These are phyloP conservation scores for Xylariales sp. DNA, from an alignment of 2,329 filamentous ascomycete species.

Conservation along the genomic window DNA sequence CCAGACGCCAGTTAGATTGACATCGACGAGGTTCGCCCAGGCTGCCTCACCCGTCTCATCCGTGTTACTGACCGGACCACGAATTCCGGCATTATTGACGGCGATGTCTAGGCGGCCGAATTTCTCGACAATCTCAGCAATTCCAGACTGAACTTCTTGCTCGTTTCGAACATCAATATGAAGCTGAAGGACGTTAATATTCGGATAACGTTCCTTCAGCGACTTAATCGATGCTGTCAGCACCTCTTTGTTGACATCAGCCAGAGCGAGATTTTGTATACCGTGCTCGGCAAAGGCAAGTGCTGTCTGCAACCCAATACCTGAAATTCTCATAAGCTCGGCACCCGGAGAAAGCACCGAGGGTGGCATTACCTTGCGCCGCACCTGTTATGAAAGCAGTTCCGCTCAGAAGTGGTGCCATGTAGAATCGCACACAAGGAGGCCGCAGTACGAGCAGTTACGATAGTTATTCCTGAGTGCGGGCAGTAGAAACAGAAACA, in stretches of 20 bases:
- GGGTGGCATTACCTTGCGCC: neutral
- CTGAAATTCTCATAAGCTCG: slow-evolving; percentile 20
- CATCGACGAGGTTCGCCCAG: slow-evolving; percentile 44
- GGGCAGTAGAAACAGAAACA: too few species aligned
- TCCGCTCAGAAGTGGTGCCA: slow-evolving; percentile 3
- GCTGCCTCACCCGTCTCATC: slow-evolving; percentile 41
- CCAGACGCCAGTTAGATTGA: slow-evolving; percentile 54
- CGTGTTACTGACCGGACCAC: slow-evolving; percentile 34
- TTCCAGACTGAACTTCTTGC: slow-evolving; percentile 33
- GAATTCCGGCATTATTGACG: slow-evolving; percentile 51
- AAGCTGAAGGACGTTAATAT: slow-evolving; percentile 34
- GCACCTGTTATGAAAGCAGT: slow-evolving; percentile 5
- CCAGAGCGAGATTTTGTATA: slow-evolving; percentile 39
- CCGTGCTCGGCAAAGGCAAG: slow-evolving; percentile 43
- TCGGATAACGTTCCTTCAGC: slow-evolving; percentile 32
- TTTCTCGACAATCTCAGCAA: slow-evolving; percentile 15
- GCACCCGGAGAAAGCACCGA: neutral
- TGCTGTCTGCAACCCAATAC: slow-evolving; percentile 43
- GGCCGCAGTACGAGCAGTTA: too few species aligned
- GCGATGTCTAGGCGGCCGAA: slow-evolving; percentile 51
- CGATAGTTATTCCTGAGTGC: too few species aligned
- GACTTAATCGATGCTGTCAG: slow-evolving; percentile 27
- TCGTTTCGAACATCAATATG: slow-evolving; percentile 42
- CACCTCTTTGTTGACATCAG: slow-evolving; percentile 35
- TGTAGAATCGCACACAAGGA: too few species aligned